Evolutionary conservation across 495 filamentous ascomycete species (phyloP), one percentile per base, ranked within the genome.

Genomic region (Filosporella fistucella): DNA sequence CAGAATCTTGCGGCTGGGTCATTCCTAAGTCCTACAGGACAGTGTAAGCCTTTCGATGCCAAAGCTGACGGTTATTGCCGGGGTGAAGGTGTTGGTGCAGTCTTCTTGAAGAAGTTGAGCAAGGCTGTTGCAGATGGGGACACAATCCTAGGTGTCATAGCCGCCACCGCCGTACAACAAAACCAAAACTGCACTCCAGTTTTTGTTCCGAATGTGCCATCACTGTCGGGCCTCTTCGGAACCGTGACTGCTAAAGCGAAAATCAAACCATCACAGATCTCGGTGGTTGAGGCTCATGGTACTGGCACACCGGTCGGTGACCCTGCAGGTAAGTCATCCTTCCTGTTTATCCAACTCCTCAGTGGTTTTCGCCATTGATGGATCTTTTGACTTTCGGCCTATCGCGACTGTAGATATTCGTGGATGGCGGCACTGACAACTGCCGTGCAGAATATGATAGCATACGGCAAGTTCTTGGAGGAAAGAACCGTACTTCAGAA

Each of bases 41-140:
- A 57, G 3, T 77, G 71, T 52, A 62, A 66, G 24, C 68, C 64
- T 3, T 57, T 45, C 41, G 78, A 83, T 55, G 67, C 66, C 0
- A 48, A 63, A 8, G 85, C 82, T 20, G 71, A 82, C 58, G 87
- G 87, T 0, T 91, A 89, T 58, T 89, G 86, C 59, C 74, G 87
- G 48, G 82, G 77, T 9, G 87, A 91, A 55, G 79, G 75, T 39
- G 78, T 85, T 45, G 86, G 76, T 0, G 81, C 82, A 1, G 70
- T 90, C 29, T 65, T 89, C 9, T 63, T 91, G 23, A 91, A 91
- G 63, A 68, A 67, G 64, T 12, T 86, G 7, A 57, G 63, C 18
- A 69, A 77, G 39, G 85, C 76, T 26, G 62, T 76, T 41, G 63
- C 49, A 32, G 76, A 77, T 47, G 74, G 74, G n/a, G 73, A 80